Conservation (phyloP, 768 basidiomycete genomes). For the Boletus subcaerulescens region DNA sequence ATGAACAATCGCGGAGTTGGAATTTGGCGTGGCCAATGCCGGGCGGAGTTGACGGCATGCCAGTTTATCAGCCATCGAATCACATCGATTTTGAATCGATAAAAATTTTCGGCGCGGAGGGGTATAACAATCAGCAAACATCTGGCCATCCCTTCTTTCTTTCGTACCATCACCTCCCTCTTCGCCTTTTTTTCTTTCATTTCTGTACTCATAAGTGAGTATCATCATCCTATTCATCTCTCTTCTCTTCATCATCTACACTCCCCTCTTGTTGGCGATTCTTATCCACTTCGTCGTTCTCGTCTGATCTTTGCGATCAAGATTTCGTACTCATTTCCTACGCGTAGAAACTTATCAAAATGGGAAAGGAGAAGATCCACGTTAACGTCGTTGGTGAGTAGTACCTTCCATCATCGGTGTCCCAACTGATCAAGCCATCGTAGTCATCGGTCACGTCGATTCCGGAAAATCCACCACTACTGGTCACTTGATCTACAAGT, state of each 20-base stretch:
- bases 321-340: constrained; percentile 12
- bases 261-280: constrained; percentile 14
- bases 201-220: constrained; percentile 47
- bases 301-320: constrained; percentile 25
- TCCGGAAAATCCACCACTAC: constrained; percentile 99
- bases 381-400: constrained; percentile 94
- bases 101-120: constrained; percentile 54
- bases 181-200: constrained; percentile 32
- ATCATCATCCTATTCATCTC: not conserved
- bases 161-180: constrained; percentile 34
- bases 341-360: constrained; percentile 57
- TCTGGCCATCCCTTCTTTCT: constrained; percentile 33
- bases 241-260: constrained; percentile 17
- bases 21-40: constrained; percentile 24
- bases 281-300: constrained; percentile 16
- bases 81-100: constrained; percentile 65
- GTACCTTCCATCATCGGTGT: constrained; percentile 15
- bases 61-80: constrained; percentile 48
- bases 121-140: constrained; percentile 63
- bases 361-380: constrained; percentile 96
- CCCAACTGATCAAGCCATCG: constrained; percentile 30
- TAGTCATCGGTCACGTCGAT: constrained; percentile 99
- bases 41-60: constrained; percentile 44
- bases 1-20: constrained; percentile 6
- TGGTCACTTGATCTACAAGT: constrained; percentile 99